These are phyloP conservation scores for Monosporascus sp. DNA, from an alignment of 2,329 filamentous ascomycete genomes.

Conservation along the genomic window DNA sequence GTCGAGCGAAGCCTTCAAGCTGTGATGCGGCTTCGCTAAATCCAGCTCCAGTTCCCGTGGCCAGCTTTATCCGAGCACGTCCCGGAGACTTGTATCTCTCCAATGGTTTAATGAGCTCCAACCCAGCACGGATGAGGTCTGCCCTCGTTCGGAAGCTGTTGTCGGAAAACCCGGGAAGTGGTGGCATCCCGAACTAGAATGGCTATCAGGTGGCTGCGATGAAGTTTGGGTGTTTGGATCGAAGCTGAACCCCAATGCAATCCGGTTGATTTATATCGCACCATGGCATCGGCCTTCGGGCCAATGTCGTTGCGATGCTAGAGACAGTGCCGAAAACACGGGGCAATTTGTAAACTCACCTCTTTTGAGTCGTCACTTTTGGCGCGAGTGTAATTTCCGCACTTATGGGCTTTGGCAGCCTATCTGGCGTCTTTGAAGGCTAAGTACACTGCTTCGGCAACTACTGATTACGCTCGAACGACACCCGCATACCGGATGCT, in stretches of 20 bases:
- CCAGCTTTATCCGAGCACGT: slow-evolving; percentile 32
- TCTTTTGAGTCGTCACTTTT: too few relatives aligned
- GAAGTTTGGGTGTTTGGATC: too few relatives aligned
- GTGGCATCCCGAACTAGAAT: slow-evolving; percentile 25
- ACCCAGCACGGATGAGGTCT: slow-evolving; percentile 31
- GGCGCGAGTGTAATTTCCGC: too few relatives aligned
- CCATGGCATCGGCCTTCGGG: not conserved
- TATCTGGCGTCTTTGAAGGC: too few relatives aligned
- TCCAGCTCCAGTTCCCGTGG: slow-evolving; percentile 32
- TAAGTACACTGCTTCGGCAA: too few relatives aligned
- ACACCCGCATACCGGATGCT: too few relatives aligned
- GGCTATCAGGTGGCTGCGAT: not conserved
- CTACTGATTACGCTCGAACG: too few relatives aligned
- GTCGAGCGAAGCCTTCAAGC: slow-evolving; percentile 40
- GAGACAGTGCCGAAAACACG: not conserved
- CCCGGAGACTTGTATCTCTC: slow-evolving; percentile 27
- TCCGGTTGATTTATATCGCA: too few relatives aligned
- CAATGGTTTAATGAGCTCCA: slow-evolving; percentile 31
- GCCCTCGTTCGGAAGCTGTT: slow-evolving; percentile 32
- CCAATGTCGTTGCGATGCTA: not conserved
- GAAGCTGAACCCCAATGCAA: too few relatives aligned
- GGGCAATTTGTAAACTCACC: too few relatives aligned
- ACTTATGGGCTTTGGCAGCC: too few relatives aligned
- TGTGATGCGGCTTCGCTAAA: slow-evolving; percentile 42
- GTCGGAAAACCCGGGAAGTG: slow-evolving; percentile 35